These are phyloP conservation scores for Boletus bicolor DNA, from an alignment of 768 basidiomycete species.

Conservation along the genomic window DNA sequence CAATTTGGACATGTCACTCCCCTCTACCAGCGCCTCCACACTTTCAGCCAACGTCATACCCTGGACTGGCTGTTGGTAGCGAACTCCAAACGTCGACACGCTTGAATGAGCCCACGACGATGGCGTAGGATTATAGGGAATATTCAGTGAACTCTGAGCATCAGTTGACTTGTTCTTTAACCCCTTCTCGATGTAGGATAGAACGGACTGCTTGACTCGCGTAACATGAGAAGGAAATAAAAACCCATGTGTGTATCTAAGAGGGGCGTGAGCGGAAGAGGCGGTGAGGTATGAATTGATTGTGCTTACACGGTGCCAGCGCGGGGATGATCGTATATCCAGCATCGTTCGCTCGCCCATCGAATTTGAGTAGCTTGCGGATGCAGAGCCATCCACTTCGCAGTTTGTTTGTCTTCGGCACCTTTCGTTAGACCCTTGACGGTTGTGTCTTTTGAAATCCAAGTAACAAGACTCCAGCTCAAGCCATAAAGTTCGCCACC, in stretches of 20 bases:
- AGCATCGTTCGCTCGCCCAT: slow-evolving; percentile 91
- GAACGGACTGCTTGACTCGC: slow-evolving; percentile 58
- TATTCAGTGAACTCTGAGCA: slow-evolving; percentile 18
- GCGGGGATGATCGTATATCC: slow-evolving; percentile 98
- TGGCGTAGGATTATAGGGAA: slow-evolving; percentile 41
- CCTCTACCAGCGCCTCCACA: slow-evolving; percentile 91
- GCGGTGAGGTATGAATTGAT: neutral
- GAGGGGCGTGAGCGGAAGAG: slow-evolving; percentile 7
- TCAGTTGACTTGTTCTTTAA: slow-evolving; percentile 36
- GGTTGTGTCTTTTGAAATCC: slow-evolving; percentile 72
- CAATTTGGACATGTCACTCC: slow-evolving; percentile 75
- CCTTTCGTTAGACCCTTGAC: slow-evolving; percentile 69
- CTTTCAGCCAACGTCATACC: slow-evolving; percentile 66
- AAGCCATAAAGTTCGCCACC: slow-evolving; percentile 91
- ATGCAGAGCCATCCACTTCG: slow-evolving; percentile 89
- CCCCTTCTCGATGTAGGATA: slow-evolving; percentile 47
- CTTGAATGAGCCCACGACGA: slow-evolving; percentile 73
- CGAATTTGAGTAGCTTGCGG: slow-evolving; percentile 75
- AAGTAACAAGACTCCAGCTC: slow-evolving; percentile 83
- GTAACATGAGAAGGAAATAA: slow-evolving; percentile 86
- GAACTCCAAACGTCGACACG: slow-evolving; percentile 79
- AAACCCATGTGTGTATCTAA: slow-evolving; percentile 93
- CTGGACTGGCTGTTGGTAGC: slow-evolving; percentile 66
- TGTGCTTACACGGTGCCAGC: slow-evolving; percentile 82
- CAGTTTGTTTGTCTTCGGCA: slow-evolving; percentile 90